A percentile compares a stretch with the other conserved stretches of the same genome.
Conservation (phyloP, 164 flowering plant genomes). For the Sedum album region DNA sequence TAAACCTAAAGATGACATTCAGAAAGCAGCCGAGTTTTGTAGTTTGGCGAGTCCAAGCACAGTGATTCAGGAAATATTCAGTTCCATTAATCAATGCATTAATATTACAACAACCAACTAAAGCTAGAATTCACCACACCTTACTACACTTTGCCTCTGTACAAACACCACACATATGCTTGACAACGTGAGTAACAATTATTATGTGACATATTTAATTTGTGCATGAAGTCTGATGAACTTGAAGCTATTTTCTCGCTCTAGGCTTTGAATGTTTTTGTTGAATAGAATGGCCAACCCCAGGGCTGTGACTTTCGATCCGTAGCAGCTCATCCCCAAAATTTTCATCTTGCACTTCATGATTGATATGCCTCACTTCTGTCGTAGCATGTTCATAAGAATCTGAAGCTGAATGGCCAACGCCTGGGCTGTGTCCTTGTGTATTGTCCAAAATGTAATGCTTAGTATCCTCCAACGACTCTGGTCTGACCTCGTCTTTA, state of each 20-base stretch:
- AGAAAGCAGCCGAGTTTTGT: not conserved
- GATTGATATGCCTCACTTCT: not conserved
- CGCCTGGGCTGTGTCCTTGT: slow-evolving; percentile 24
- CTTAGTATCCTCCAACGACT: slow-evolving; percentile 4
- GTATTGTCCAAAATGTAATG: slow-evolving; percentile 15
- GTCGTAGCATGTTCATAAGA: not conserved
- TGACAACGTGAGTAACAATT: not conserved
- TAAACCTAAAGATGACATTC: not conserved
- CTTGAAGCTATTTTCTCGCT: not conserved
- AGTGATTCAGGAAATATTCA: not conserved
- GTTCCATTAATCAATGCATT: not conserved
- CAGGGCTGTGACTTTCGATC: slow-evolving; percentile 7
- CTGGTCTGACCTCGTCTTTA: not conserved
- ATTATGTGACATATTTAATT: not conserved
- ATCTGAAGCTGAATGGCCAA: slow-evolving; percentile 15
- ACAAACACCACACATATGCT: not conserved
- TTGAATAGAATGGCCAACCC: slow-evolving; percentile 9
- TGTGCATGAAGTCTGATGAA: not conserved
- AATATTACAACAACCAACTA: not conserved
- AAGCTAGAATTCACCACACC: not conserved
- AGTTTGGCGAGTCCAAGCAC: not conserved
- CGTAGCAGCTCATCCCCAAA: not conserved
- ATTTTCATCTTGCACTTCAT: not conserved
- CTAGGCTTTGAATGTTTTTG: slow-evolving; percentile 6
- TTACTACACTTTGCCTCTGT: not conserved